These are phyloP conservation scores for Pycnococcus provasolii DNA, from an alignment of 139 green algal genomes.

Conservation along the genomic window DNA sequence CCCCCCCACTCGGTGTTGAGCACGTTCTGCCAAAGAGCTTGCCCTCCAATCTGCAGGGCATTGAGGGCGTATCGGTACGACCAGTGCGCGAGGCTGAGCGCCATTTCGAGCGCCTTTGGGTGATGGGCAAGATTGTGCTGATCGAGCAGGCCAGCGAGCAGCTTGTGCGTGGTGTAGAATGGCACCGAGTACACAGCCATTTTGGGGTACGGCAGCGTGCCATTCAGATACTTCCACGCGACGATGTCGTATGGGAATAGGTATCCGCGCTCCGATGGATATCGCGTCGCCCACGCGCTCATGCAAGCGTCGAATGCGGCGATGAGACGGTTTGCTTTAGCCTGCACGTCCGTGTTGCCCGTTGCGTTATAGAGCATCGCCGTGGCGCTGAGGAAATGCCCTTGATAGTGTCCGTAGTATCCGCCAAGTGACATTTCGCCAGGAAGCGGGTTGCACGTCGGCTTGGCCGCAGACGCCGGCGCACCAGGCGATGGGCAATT, in stretches of 20 bases:
- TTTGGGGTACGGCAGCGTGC: not conserved
- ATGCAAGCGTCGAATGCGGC: not conserved
- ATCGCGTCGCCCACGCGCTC: not conserved
- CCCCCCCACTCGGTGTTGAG: not conserved
- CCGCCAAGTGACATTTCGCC: not conserved
- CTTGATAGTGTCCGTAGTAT: slow-evolving; percentile 1
- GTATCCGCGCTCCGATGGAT: not conserved
- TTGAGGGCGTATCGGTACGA: not conserved
- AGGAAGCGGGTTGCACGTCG: not conserved
- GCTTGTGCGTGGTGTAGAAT: not conserved
- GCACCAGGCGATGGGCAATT: not conserved
- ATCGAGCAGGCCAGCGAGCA: not conserved
- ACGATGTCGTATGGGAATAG: not conserved
- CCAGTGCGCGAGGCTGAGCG: not conserved
- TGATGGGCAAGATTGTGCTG: not conserved
- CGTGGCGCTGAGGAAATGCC: not conserved
- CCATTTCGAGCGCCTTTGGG: not conserved
- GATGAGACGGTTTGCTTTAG: not conserved
- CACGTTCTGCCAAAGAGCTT: not conserved
- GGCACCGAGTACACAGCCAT: not conserved
- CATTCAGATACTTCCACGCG: not conserved
- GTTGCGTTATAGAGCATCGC: not conserved
- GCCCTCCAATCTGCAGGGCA: not conserved
- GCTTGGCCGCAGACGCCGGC: not conserved
- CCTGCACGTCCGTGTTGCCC: not conserved